Base-by-base conservation (phyloP, 2,329 filamentous ascomycete species). In the Apiospora malaysiana region DNA sequence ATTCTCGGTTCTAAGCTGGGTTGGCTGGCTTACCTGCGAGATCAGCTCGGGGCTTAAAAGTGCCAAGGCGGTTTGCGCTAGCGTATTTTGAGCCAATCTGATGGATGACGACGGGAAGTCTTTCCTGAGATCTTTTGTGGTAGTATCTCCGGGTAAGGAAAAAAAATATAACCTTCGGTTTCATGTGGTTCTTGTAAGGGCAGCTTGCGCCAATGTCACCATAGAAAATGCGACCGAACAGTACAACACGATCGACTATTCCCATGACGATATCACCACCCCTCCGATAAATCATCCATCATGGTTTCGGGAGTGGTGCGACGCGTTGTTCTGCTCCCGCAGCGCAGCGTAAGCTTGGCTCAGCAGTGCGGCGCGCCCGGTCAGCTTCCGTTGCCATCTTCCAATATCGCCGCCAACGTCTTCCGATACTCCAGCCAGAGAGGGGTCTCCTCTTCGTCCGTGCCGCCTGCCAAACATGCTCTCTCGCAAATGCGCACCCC, bases 281-380 rank as follows among this genome's bases (percentile, higher is more conserved):
- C 70, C 73, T 56, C 70, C 71, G 71, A 72, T 75, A 75, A 74
- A 69, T 70, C 69, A 71, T 72, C 73, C 77, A 83, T 76, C 75
- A 87, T 87, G 85, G 83, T 82, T 79, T 82, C 84, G 81, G 85
- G 83, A 80, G 82, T 82, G 78, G 81, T 85, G 77, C 85, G 85
- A 76, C 84, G 83, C 77, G 81, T 82, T 73, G 75, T 77, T 80
- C 81, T 87, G 82, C 82, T 85, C 81, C 85, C 85, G 73, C 83
- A 82, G 77, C 81, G 83, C 78, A 81, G 80, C 75, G 67, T 81
- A 73, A 76, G 76, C 78, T 77, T 79, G 69, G 77, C 71, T 65
- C 66, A 51, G 7, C 56, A 69, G 47, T 76, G 66, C 76, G 74
- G 69, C 56, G 56, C 56, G 32, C 9, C 56, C 21, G 37, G 32